Percentiles rank a stretch among this genome's conserved stretches.
phyloP scores from a whole-genome alignment of 129 eudicot genomes.

The Chrysanthemum makinoi region DNA sequence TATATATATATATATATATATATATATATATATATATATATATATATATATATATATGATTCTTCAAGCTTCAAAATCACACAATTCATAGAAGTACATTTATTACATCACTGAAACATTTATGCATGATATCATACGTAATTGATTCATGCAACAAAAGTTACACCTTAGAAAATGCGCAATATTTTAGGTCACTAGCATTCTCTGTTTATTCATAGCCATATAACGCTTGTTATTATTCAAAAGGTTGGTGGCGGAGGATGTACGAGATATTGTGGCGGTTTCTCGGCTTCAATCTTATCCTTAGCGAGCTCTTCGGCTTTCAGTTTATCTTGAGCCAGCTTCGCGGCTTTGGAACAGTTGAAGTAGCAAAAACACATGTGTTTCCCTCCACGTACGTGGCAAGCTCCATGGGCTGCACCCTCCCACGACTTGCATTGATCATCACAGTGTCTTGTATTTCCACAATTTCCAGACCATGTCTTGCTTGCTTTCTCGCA shows the following conservation, averaged over 20 bases:
- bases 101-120: neutral
- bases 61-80: neutral
- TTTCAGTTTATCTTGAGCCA: neutral
- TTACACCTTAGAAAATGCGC: neutral
- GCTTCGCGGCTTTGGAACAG: constrained; percentile 10
- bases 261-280: neutral
- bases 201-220: neutral
- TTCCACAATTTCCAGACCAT: too few relatives aligned
- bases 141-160: neutral
- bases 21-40: too few relatives aligned
- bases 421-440: too few relatives aligned
- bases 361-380: neutral
- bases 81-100: neutral
- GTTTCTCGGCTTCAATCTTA: neutral
- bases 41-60: too few relatives aligned
- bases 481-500: too few relatives aligned
- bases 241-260: neutral
- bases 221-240: neutral
- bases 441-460: too few relatives aligned
- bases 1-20: too few relatives aligned
- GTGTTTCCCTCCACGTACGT: too few relatives aligned
- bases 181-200: neutral
- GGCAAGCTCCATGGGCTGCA: too few relatives aligned
- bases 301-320: neutral
- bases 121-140: neutral